Evolutionary conservation across 2,329 filamentous ascomycete species (phyloP).

Genomic region (Colletotrichum lini): DNA sequence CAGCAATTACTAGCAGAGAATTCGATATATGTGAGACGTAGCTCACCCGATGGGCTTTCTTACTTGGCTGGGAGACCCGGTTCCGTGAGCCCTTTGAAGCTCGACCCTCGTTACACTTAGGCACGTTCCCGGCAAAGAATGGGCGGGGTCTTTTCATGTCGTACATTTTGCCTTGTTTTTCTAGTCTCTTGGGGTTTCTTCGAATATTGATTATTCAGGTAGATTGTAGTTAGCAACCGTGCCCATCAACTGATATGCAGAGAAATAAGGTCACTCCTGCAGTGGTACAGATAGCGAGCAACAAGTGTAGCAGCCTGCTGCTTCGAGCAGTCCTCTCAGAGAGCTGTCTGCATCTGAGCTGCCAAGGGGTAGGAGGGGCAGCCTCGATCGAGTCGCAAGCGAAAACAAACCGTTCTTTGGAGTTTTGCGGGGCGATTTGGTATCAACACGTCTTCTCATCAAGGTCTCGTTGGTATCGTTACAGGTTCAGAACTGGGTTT

Average conservation of each 20-base stretch:
- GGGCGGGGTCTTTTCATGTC: neutral
- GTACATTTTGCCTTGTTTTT: neutral
- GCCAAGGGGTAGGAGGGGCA: too few relatives aligned
- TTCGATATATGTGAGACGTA: neutral
- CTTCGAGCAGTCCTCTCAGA: neutral
- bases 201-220: neutral
- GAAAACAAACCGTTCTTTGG: too few relatives aligned
- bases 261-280: neutral
- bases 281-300: too few relatives aligned
- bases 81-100: neutral
- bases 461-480: neutral
- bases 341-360: too few relatives aligned
- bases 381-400: too few relatives aligned
- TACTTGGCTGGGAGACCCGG: neutral
- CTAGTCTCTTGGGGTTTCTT: neutral
- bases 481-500: neutral
- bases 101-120: neutral
- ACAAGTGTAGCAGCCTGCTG: too few relatives aligned
- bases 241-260: neutral
- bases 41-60: neutral
- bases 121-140: slow-evolving; percentile 5
- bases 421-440: neutral
- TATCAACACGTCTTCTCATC: neutral
- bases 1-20: neutral
- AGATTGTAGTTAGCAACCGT: neutral